Conservation (phyloP, 2,329 filamentous ascomycete genomes). For the Sordariomycetes sp. region DNA sequence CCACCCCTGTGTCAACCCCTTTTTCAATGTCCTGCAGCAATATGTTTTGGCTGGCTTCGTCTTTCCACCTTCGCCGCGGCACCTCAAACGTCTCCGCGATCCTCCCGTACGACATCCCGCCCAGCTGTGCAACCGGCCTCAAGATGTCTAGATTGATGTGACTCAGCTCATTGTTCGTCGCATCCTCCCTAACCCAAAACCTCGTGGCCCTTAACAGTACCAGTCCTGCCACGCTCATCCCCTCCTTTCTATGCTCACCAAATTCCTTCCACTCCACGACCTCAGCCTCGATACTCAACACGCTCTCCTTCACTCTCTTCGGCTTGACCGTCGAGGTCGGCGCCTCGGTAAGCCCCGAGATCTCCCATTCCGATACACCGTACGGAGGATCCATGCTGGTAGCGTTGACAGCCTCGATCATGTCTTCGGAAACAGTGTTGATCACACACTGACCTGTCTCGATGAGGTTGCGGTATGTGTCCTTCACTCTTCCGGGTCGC, state of each 20-base stretch:
- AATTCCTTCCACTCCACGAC: constrained; percentile 18
- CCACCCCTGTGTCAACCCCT: too few species aligned
- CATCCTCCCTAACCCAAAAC: constrained; percentile 18
- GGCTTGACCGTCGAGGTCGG: constrained; percentile 13
- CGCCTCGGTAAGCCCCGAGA: constrained; percentile 42
- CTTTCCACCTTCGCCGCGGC: constrained; percentile 13
- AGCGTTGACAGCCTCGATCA: constrained; percentile 72
- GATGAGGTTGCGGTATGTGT: constrained; percentile 63
- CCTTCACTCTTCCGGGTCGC: constrained; percentile 49
- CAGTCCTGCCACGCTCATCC: constrained; percentile 13
- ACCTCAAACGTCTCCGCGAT: constrained; percentile 14
- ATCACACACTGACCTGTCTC: constrained; percentile 66
- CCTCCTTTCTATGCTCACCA: constrained; percentile 7
- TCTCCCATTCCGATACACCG: constrained; percentile 64
- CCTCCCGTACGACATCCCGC: constrained; percentile 15
- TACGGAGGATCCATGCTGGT: constrained; percentile 66
- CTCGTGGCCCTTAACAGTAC: constrained; percentile 16
- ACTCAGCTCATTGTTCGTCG: constrained; percentile 11
- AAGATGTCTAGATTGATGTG: constrained; percentile 13
- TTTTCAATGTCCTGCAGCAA: too few species aligned
- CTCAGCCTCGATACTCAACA: constrained; percentile 16
- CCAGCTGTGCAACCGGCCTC: constrained; percentile 13
- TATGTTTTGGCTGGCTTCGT: too few species aligned
- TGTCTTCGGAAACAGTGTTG: constrained; percentile 74
- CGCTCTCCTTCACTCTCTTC: constrained; percentile 13